Base-by-base conservation (phyloP, 495 filamentous ascomycete genomes). In the Penicillium salamii region DNA sequence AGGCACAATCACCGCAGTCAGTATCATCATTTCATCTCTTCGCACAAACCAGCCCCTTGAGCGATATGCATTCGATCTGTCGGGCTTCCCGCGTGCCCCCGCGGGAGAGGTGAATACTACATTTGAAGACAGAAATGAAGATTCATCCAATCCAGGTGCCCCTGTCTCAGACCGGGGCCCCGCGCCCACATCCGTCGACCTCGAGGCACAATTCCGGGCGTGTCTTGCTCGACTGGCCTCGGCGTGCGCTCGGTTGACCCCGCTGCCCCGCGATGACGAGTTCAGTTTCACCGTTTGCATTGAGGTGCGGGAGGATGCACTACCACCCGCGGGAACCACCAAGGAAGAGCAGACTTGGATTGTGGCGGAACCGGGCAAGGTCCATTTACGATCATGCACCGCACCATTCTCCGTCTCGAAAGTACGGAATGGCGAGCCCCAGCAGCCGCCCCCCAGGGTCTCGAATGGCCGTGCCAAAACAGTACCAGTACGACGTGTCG, bases 281-380 rank as follows among this genome's bases (percentile, higher is more conserved):
- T 95, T 91, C 67, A 87, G 87, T 14, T 97, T 89, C 59, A 96
- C 89, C 12, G 74, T 97, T 20, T 89, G 86, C 26, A 84, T 96
- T 21, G 93, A 97, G 69, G 72, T 96, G 52, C 79, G 83, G 29
- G 84, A 89, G 42, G 82, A 88, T 39, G 79, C 80, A 2, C 75
- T 84, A 32, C 80, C 86, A 17, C 93, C 91, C n/a, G 82, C 90
- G 53, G 83, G 83, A 33, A 82, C 72, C 9, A 76, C 72, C 75
- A 71, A 61, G 49, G 71, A 75, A 52, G 72, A 78, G 59, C 70
- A 73, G 42, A 70, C 70, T 14, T 80, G 77, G 77, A 72, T 80
- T 53, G 74, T 77, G 32, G 76, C 77, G 45, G 76, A 80, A 52
- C 76, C 74, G 24, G 72, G 68, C 39, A 70, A 71, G 53, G 72